Base-by-base conservation (phyloP, 768 basidiomycete genomes). In the Strobilomyces confusus region DNA sequence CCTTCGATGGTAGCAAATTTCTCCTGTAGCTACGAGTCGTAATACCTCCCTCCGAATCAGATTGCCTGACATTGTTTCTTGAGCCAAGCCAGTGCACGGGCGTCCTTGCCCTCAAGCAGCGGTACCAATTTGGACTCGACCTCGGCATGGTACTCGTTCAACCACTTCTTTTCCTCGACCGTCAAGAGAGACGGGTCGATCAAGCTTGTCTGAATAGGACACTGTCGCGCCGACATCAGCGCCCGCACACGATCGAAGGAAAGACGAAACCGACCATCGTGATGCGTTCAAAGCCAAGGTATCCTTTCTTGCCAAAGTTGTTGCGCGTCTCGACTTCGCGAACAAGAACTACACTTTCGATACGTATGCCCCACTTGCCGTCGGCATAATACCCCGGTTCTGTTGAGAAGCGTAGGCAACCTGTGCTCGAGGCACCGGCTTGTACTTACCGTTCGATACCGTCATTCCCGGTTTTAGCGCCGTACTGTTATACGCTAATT, bases 351-450 rank as follows among this genome's bases (percentile, higher is more conserved):
- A 98, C 79, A 68, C 82, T 93, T 72, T 99, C 95, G 61, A 95
- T 91, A 5, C 97, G 85, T 61, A 98, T 92, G 2, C 95, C 95
- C 63, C 86, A 98, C 42, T 78, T 74, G 2, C 94, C 95, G 61
- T 98, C 94, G 9, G 82, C 84, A 66, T 97, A 97, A 68, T 88
- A 95, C 9, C 94, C 93, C 1, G 94, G 94, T 59, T 95, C 94
- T 82, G 32, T 55, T 33, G 8, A 11, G 1, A 26, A 34, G 41
- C 0, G 17, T 30, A 23, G 19, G 14, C 30, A 25, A 46, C 9
- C 1, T 14, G 4, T 5, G n/a, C 36, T 48, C 37, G 6, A 9
- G 44, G 20, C 1, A 6, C 8, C 15, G 38, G 4, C 4, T 33
- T 5, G 25, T 41, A 9, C 70, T 38, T 51, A 81, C 82, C 82